Evolutionary conservation across 2,329 filamentous ascomycete genomes (phyloP).

Genomic region (Aspergillus sp.): DNA sequence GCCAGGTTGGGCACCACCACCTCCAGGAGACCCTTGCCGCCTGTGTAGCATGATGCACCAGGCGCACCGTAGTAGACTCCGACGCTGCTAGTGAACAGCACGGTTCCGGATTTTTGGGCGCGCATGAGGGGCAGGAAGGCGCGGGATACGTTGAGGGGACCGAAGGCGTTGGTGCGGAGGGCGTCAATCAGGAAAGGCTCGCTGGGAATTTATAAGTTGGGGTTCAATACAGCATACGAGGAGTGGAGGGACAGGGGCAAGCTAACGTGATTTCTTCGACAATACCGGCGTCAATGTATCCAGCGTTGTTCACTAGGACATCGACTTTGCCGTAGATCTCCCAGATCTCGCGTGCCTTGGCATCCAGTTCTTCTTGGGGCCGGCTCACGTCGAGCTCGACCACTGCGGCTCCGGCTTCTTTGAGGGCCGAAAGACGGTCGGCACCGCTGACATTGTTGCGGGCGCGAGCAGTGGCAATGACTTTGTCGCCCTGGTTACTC

Average conservation of each 20-base stretch:
- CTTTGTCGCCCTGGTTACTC: background rate
- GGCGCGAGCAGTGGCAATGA: background rate
- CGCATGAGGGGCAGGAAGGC: conserved; percentile 43
- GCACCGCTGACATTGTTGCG: background rate
- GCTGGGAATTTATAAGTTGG: background rate
- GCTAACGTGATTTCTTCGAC: background rate
- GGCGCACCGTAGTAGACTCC: conserved; percentile 41
- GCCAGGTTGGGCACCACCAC: conserved; percentile 41
- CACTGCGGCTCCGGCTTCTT: background rate
- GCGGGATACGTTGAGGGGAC: conserved; percentile 40
- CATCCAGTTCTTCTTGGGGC: background rate
- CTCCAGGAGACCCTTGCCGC: conserved; percentile 53
- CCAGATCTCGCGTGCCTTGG: background rate
- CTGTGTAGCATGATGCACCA: conserved; percentile 35
- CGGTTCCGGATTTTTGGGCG: conserved; percentile 31
- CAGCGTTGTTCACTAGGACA: background rate
- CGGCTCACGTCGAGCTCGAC: background rate
- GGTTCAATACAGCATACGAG: too few species aligned
- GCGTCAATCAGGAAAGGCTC: background rate
- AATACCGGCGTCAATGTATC: background rate
- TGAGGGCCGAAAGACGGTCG: background rate
- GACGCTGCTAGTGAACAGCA: conserved; percentile 46
- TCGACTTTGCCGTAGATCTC: background rate
- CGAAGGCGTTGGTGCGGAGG: conserved; percentile 27
- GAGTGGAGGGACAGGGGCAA: background rate